phyloP scores from a whole-genome alignment of 139 green algal species.

The Picochlorum sp. region DNA sequence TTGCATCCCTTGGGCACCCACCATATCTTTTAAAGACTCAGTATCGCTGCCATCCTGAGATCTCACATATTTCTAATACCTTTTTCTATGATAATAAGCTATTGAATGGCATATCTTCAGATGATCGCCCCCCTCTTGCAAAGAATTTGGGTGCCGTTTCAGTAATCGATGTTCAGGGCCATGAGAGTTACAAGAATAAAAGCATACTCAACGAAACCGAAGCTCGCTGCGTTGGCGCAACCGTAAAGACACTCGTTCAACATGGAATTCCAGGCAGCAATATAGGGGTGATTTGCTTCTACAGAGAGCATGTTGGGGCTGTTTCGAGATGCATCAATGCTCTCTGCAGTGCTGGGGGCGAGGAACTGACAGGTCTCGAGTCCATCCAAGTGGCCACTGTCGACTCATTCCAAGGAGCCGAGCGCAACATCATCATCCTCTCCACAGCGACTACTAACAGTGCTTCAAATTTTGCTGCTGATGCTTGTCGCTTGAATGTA shows the following conservation, averaged over 20 bases:
- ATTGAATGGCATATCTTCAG: slow-evolving; percentile 37
- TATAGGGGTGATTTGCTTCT: slow-evolving; percentile 76
- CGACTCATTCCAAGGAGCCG: slow-evolving; percentile 78
- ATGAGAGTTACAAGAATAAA: slow-evolving; percentile 26
- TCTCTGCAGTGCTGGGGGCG: not conserved
- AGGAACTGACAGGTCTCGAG: not conserved
- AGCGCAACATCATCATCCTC: slow-evolving; percentile 71
- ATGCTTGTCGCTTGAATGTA: slow-evolving; percentile 55
- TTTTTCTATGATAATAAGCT: slow-evolving; percentile 64
- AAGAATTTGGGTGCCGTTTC: slow-evolving; percentile 35
- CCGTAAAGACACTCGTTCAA: slow-evolving; percentile 20
- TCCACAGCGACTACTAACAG: slow-evolving; percentile 45
- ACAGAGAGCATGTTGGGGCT: slow-evolving; percentile 45
- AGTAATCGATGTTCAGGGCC: slow-evolving; percentile 35
- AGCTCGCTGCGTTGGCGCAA: slow-evolving; percentile 29
- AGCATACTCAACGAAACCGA: slow-evolving; percentile 39
- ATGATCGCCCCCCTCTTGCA: slow-evolving; percentile 40
- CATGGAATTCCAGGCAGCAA: slow-evolving; percentile 6
- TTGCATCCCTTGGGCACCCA: slow-evolving; percentile 41
- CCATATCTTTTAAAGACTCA: slow-evolving; percentile 58
- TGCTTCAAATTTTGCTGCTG: slow-evolving; percentile 21
- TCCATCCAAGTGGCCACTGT: slow-evolving; percentile 60
- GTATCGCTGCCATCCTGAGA: slow-evolving; percentile 69
- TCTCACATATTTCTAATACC: slow-evolving; percentile 56
- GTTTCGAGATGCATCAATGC: too few species aligned